Evolutionary conservation across 2,329 filamentous ascomycete genomes (phyloP).

Genomic region (Davidsoniella neocaledoniae): DNA sequence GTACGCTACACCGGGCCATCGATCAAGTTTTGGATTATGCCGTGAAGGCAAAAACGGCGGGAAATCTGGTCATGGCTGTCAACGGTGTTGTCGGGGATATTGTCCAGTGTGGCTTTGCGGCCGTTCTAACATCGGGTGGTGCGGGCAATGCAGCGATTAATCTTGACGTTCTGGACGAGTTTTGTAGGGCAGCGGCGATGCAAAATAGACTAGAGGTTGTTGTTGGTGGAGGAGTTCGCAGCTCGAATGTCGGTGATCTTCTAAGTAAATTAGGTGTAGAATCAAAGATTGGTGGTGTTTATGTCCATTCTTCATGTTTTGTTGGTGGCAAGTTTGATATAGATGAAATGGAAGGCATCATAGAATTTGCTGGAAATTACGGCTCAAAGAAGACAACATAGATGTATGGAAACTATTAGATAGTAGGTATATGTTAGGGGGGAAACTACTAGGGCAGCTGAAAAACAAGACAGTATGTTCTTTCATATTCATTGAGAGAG

Average conservation of each 20-base stretch:
- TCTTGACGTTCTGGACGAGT: conserved; percentile 19
- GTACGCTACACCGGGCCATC: conserved; percentile 41
- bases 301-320: conserved; percentile 14
- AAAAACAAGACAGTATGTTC: background rate
- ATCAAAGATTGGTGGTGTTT: conserved; percentile 1
- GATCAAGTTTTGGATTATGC: conserved; percentile 26
- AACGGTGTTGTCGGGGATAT: conserved; percentile 22
- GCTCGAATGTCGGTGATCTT: conserved; percentile 20
- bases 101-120: conserved; percentile 29
- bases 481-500: background rate
- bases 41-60: conserved; percentile 11
- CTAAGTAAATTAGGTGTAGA: background rate
- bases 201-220: conserved; percentile 27
- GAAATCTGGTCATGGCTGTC: background rate
- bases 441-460: background rate
- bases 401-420: background rate
- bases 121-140: conserved; percentile 37
- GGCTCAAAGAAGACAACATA: background rate
- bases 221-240: conserved; percentile 34
- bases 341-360: conserved; percentile 5
- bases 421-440: too few species aligned
- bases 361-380: conserved; percentile 3
- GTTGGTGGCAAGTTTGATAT: conserved; percentile 7
- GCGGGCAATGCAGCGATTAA: conserved; percentile 26
- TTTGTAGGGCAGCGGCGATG: background rate